Conservation (phyloP, 257 asterid species). For the Nicotiana benthamiana region DNA sequence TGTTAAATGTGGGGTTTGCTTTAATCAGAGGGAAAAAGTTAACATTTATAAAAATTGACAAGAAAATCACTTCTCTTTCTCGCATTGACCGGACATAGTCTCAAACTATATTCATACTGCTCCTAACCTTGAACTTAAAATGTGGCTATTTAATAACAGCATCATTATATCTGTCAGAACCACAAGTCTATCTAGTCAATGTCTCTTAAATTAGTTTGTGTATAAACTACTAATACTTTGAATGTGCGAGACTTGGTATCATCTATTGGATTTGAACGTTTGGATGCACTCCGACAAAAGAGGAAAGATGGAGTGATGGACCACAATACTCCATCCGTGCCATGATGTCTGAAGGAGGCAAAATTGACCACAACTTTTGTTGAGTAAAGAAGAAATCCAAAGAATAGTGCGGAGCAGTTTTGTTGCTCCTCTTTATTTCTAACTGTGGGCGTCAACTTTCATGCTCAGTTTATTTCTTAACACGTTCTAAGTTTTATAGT, state of each 20-base stretch:
- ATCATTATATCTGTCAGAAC: not conserved
- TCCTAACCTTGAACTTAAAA: not conserved
- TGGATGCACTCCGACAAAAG: not conserved
- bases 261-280: not conserved
- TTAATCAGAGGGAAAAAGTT: not conserved
- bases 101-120: not conserved
- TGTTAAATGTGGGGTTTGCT: not conserved
- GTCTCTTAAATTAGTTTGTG: not conserved
- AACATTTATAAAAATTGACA: not conserved
- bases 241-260: not conserved
- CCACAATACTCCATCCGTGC: not conserved
- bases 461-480: not conserved
- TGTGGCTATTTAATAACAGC: not conserved
- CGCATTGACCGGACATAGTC: too few species aligned
- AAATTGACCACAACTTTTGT: not conserved
- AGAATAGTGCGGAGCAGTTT: not conserved
- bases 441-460: not conserved
- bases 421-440: not conserved
- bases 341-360: not conserved
- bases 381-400: not conserved
- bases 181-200: not conserved
- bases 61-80: too few species aligned
- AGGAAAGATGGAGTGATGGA: not conserved
- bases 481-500: not conserved
- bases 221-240: not conserved